Evolutionary conservation across 208 protist genomes (phyloP).

Genomic region (Leishmania gerbilli): DNA sequence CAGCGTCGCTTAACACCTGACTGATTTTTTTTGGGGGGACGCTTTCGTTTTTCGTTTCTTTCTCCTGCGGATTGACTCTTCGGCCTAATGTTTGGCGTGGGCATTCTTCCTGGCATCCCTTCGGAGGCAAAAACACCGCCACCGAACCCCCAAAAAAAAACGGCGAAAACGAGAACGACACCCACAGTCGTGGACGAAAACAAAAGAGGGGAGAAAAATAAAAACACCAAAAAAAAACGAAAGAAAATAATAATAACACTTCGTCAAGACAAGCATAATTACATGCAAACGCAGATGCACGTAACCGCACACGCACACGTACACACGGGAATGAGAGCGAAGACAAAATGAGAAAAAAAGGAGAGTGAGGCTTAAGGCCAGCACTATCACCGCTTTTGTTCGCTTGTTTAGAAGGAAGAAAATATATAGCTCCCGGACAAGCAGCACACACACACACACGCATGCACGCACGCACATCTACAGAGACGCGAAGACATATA

Average conservation of each 20-base stretch:
- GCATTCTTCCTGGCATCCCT: not conserved
- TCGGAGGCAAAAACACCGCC: not conserved
- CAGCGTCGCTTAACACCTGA: not conserved
- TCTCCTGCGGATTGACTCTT: no score
- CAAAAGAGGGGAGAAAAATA: not conserved
- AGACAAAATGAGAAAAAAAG: not conserved
- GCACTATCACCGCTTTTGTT: not conserved
- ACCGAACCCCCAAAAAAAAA: not conserved
- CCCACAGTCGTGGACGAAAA: not conserved
- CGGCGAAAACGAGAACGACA: not conserved
- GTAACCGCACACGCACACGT: not conserved
- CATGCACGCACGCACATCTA: not conserved
- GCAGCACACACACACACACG: not conserved
- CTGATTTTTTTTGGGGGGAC: not conserved
- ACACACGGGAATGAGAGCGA: not conserved
- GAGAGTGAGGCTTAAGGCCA: not conserved
- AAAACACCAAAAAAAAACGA: not conserved
- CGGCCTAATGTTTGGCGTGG: no score
- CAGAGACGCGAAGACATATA: not conserved
- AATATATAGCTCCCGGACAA: not conserved
- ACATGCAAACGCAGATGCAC: not conserved
- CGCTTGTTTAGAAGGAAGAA: not conserved
- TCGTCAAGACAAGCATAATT: not conserved
- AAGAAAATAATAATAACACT: no score
- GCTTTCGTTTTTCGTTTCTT: not conserved